Conservation (phyloP, 176 grass and related monocot genomes). For the Poa annua region DNA sequence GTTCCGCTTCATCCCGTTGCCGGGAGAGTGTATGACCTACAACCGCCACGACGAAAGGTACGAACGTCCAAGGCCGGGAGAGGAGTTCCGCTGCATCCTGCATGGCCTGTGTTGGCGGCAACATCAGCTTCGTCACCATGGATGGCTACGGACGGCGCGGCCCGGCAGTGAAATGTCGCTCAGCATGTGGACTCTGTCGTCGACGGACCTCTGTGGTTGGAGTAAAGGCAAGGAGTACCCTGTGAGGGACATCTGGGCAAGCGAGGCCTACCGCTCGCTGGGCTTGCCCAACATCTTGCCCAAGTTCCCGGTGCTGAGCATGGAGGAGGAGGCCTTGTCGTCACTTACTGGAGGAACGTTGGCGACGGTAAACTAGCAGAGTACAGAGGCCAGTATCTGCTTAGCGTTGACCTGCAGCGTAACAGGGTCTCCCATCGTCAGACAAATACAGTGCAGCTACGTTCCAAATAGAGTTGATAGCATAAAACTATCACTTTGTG, state of each 20-base stretch:
- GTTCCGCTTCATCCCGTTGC: constrained; percentile 1
- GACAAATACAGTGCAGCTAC: not conserved
- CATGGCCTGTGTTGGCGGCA: not conserved
- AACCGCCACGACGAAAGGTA: not conserved
- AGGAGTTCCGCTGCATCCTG: not conserved
- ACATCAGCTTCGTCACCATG: constrained; percentile 22
- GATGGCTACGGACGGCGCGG: not conserved
- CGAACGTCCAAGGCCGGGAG: not conserved
- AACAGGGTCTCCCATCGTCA: not conserved
- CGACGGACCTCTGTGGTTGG: constrained; percentile 2
- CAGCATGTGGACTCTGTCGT: constrained; percentile 13
- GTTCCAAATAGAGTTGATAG: too few relatives aligned
- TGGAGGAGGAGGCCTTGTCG: not conserved
- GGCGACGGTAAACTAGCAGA: not conserved
- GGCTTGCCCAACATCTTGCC: not conserved
- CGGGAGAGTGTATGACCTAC: not conserved
- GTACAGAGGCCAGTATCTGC: not conserved
- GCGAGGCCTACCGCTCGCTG: not conserved
- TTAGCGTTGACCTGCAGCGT: not conserved
- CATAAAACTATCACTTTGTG: too few relatives aligned
- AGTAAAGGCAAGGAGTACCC: not conserved
- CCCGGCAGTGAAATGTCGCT: not conserved
- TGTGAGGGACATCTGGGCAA: not conserved
- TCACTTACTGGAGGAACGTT: not conserved
- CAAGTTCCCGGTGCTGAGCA: not conserved